These are phyloP conservation scores for Venturia nashicola DNA, from an alignment of 2,329 filamentous ascomycete genomes.

Conservation along the genomic window DNA sequence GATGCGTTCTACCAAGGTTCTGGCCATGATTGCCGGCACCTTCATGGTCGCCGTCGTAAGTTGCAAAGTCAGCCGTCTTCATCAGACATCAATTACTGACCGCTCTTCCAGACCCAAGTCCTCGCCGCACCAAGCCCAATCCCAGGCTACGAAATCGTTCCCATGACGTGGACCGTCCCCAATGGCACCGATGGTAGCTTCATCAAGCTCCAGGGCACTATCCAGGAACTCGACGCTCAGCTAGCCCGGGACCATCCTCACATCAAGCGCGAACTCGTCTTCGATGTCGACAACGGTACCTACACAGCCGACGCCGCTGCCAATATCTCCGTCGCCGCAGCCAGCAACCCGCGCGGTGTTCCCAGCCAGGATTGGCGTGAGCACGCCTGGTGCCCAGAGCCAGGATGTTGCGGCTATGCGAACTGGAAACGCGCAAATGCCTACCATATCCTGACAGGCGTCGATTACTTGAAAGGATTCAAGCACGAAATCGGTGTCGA, in stretches of 20 bases:
- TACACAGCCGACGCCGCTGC: background rate
- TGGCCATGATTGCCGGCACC: background rate
- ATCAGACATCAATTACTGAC: background rate
- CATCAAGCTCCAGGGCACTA: background rate
- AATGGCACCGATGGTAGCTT: background rate
- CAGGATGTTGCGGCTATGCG: background rate
- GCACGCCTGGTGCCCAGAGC: background rate
- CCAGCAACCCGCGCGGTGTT: background rate
- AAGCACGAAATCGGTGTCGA: background rate
- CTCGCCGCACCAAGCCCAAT: background rate
- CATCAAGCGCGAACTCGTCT: background rate
- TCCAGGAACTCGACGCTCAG: background rate
- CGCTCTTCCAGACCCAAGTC: background rate
- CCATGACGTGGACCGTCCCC: background rate
- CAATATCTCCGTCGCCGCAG: background rate
- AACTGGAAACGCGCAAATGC: background rate
- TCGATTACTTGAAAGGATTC: background rate
- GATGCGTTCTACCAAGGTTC: background rate
- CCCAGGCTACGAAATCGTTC: background rate
- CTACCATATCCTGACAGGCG: background rate
- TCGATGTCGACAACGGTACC: background rate
- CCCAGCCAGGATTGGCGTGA: background rate
- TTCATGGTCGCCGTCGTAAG: background rate
- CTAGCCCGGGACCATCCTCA: background rate
- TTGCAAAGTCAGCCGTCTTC: background rate